phyloP scores from a whole-genome alignment of 495 filamentous ascomycete genomes.

The Xylaria telfairii region DNA sequence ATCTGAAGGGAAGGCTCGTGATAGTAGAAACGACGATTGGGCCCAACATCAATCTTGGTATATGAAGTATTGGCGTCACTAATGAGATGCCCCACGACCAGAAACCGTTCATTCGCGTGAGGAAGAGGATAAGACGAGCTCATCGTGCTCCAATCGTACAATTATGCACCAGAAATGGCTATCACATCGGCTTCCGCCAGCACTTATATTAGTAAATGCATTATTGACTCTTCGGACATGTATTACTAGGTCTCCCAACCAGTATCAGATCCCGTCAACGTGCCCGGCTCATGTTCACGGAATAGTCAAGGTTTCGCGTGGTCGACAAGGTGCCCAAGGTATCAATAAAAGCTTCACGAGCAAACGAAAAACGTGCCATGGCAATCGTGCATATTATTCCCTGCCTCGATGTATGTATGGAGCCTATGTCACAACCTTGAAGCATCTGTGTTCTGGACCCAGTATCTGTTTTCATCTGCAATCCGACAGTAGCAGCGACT shows the following conservation, averaged over 20 bases:
- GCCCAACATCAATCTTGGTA: not conserved
- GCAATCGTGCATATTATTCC: not conserved
- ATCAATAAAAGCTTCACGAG: not conserved
- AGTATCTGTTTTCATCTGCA: not conserved
- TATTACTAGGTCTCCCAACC: not conserved
- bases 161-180: not conserved
- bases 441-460: not conserved
- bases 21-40: not conserved
- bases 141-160: no score
- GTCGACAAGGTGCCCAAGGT: not conserved
- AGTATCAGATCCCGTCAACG: not conserved
- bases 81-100: not conserved
- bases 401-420: not conserved
- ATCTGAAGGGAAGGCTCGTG: not conserved
- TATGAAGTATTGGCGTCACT: not conserved
- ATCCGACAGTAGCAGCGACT: not conserved
- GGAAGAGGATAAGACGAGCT: no score
- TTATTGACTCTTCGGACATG: not conserved
- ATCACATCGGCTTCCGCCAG: not conserved
- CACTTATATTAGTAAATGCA: not conserved
- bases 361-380: not conserved
- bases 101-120: not conserved
- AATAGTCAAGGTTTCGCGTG: not conserved
- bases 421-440: not conserved
- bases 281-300: no score